Base-by-base conservation (phyloP, 2,329 filamentous ascomycete genomes). In the Exophiala spinifera region DNA sequence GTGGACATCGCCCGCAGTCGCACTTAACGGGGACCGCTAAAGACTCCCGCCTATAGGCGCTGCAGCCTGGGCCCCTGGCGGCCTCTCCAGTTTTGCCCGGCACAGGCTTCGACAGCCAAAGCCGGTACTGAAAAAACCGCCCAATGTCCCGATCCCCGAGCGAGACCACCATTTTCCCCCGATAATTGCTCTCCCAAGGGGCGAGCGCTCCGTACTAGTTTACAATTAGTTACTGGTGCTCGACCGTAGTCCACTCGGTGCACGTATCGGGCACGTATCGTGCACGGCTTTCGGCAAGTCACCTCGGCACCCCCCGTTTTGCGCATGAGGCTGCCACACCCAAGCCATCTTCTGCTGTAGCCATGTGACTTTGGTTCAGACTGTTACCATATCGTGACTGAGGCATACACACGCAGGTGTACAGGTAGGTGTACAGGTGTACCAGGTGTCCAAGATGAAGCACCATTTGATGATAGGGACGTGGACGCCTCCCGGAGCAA, bases 401-500 rank as follows among this genome's bases (percentile, higher is more conserved):
- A 25, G 23, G 23, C 23, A 25, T 25, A 25, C 4, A 25, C 7
- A n/a, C n/a, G n/a, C 23, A 37, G 13, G 34, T 37, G 5, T n/a
- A 37, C 11, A n/a, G 13, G 15, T 37, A 8, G 34, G 34, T 37
- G 34, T 13, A 6, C n/a, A n/a, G n/a, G n/a, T n/a, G n/a, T n/a
- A n/a, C n/a, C n/a, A 43, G n/a, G 36, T 33, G 36, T 23, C 28
- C 40, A 45, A 46, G 25, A 53, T 53, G 51, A 53, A 53, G 42
- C 90, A 95, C 71, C 89, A 95, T 75, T 79, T 95, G 69, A 94
- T 95, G 88, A 84, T 92, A 67, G 90, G 90, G 60, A 95, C 90
- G 51, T 95, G 90, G 89, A 92, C 89, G 57, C 88, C 87, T 55
- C 90, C 90, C 51, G 90, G 89, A 44, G 88, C 89, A 70, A 94